Base-by-base conservation (phyloP, 2,329 filamentous ascomycete genomes). In the Neophaeococcomyces mojaviensis region DNA sequence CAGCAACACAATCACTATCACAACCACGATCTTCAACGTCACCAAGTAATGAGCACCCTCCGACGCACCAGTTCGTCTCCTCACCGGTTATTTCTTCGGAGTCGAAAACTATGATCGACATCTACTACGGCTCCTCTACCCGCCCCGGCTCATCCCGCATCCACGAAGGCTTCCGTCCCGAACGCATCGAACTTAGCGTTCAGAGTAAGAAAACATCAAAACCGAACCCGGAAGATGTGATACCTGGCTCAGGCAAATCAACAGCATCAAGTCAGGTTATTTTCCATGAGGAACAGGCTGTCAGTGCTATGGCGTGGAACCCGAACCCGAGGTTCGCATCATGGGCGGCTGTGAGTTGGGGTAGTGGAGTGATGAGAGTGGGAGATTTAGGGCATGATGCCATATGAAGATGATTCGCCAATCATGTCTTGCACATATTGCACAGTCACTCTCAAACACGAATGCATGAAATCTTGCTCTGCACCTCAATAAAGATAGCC, bases 271-370 rank as follows among this genome's bases (percentile, higher is more conserved):
- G 59, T 48, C 62, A 67, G 20, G 65, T 66, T 2, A 69, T 83
- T 9, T 75, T 81, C 55, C 82, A 86, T 46, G 75, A 82, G 39
- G 66, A 74, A 51, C 82, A 78, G 8, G 73, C 81, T 38, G 67
- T 86, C 52, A 79, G 79, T 4, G 68, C 73, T 1, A 66, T 83
- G 19, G 72, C 74, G 33, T 86, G 82, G 82, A 86, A 86, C 57
- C 79, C 81, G 1, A 85, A 86, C 55, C 60, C 70, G 30, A 67
- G 71, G n/a, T 81, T 73, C 55, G 79, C 80, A 10, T 81, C 74
- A 54, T 84, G 82, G 81, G 79, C 78, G 2, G 80, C 80, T 8
- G 76, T 75, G 3, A 80, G 78, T 0, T 73, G 83, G 72, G 82
- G 73, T 0, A 84, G 79, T 22, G 83, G 83, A 0, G 60, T 87